Evolutionary conservation across 306 rosid species (phyloP).

Genomic region (Cucumis sativus): Cucumber_9930_V3 NC_026657.2:1829501-1830000

Average conservation of each 20-base stretch:
- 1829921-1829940: slow-evolving; percentile 34
- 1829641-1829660: no score
- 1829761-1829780: background rate
- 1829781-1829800: background rate
- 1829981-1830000: slow-evolving; percentile 80
- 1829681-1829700: background rate
- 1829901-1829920: slow-evolving; percentile 55
- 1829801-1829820: slow-evolving; percentile 5
- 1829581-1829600: no score
- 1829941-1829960: slow-evolving; percentile 32
- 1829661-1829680: no score
- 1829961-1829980: slow-evolving; percentile 68
- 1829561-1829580: no score
- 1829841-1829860: slow-evolving; percentile 82
- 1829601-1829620: no score
- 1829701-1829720: background rate
- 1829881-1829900: slow-evolving; percentile 79
- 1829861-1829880: slow-evolving; percentile 96
- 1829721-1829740: background rate
- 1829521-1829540: no score
- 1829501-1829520: no score
- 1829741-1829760: background rate
- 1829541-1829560: no score
- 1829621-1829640: no score
- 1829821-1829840: slow-evolving; percentile 11